phyloP scores from a whole-genome alignment of 176 grass and related monocot species.

The Microstegium vimineum region DNA sequence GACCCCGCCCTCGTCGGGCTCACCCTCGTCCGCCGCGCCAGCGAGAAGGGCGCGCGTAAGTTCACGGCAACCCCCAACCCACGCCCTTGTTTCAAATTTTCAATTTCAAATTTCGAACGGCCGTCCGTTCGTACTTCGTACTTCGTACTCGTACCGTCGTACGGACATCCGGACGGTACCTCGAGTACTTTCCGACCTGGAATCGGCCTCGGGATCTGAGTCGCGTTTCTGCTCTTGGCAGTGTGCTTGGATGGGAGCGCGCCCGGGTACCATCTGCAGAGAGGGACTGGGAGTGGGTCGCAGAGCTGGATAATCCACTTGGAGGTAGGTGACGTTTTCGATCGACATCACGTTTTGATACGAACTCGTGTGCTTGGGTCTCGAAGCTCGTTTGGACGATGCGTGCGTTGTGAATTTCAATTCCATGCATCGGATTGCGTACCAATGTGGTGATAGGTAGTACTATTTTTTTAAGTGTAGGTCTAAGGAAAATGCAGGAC shows the following conservation, averaged over 20 bases:
- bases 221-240: conserved; percentile 3
- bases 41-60: conserved; percentile 78
- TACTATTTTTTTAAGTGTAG: no score
- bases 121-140: no score
- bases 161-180: neutral
- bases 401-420: neutral
- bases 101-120: neutral
- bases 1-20: conserved; percentile 50
- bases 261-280: conserved; percentile 67
- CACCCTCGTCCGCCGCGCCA: conserved; percentile 54
- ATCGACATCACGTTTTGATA: neutral
- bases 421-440: neutral
- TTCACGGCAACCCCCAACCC: neutral
- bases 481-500: no score
- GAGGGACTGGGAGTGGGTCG: conserved; percentile 43
- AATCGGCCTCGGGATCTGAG: neutral
- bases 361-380: neutral
- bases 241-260: conserved; percentile 74
- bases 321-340: conserved; percentile 37
- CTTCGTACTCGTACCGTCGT: neutral
- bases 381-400: neutral
- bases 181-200: neutral
- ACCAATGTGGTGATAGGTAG: neutral
- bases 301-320: conserved; percentile 60
- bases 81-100: neutral